Evolutionary conservation across 805 yeast species (phyloP).

Genomic region (Wickerhamiella spandovensis): DNA sequence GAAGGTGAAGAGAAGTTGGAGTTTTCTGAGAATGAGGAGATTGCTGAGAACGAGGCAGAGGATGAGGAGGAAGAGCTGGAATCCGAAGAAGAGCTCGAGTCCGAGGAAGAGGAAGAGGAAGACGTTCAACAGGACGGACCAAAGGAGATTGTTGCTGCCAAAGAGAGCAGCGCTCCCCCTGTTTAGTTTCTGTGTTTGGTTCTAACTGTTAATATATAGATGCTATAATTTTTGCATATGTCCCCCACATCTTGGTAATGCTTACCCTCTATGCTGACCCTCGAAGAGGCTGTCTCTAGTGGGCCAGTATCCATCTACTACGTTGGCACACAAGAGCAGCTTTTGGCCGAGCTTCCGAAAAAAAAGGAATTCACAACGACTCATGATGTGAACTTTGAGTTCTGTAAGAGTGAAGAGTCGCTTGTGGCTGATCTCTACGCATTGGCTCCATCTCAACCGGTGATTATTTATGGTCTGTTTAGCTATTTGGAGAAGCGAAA

Average conservation of each 20-base stretch:
- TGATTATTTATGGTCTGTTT: neutral
- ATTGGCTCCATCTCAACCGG: neutral
- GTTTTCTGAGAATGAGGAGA: slow-evolving; percentile 29
- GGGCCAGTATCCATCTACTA: neutral
- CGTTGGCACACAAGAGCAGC: neutral
- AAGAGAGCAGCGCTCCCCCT: no score
- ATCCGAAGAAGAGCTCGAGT: slow-evolving; percentile 25
- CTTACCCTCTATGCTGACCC: slow-evolving; percentile 1
- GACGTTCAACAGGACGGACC: neutral
- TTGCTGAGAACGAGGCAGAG: slow-evolving; percentile 24
- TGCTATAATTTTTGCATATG: neutral
- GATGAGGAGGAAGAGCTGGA: slow-evolving; percentile 28
- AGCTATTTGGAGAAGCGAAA: neutral
- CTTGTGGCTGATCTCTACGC: neutral
- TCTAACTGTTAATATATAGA: neutral
- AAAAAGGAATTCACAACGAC: neutral
- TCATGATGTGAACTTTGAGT: slow-evolving; percentile 1
- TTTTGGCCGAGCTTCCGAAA: neutral
- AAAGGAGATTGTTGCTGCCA: no score
- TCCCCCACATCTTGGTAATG: neutral
- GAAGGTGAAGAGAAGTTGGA: slow-evolving; percentile 25
- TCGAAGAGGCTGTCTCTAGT: neutral
- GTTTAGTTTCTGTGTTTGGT: no score
- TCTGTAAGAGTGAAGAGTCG: neutral
- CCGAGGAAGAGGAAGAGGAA: slow-evolving; percentile 24